Evolutionary conservation across 768 basidiomycete genomes (phyloP), one percentile per base, ranked within the genome.

Genomic region (Calocybe cyanea): DNA sequence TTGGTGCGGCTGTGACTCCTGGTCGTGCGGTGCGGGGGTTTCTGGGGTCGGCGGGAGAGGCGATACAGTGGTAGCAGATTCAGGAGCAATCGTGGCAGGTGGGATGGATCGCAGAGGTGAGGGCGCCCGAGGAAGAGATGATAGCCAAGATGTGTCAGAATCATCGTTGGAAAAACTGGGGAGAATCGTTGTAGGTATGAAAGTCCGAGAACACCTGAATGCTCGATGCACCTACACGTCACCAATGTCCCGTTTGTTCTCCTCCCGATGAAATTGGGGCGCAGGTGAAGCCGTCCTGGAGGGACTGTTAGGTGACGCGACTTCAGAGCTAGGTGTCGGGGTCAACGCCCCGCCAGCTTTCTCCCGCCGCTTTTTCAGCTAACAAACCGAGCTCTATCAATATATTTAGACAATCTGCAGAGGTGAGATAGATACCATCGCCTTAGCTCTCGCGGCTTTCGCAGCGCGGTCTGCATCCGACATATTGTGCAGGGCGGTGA

Each of bases 311-410:
- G 75, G 69, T 32, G 74, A 71, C 42, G 64, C 61, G 44, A 65
- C 65, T 47, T 61, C 60, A 30, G 69, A 62, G 25, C 58, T 59
- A 36, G 58, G 40, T 34, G 59, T 48, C 52, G 59, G 44, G 38
- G 59, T 45, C 39, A 63, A 54, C 37, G 64, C 62, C 41, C 71
- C 78, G 38, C 69, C 70, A 32, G 71, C 71, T 63, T 87, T 88
- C 68, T 85, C 79, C 56, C 82, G 83, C 53, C 84, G 77, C 65
- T 87, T 88, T 74, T 90, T 88, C 62, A 91, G 75, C 87, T 91
- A 53, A 42, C 50, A 23, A 14, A 43, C 38, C 7, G 31, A 31
- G 5, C 20, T 30, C 43, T 15, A 44, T 57, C 38, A 37, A 30
- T 33, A 34, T 46, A 19, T 44, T 36, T 42, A 24, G 36, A 28